Percentiles rank a stretch among this genome's conserved stretches.
Evolutionary conservation across 2,329 filamentous ascomycete genomes (phyloP).

Genomic region (Diplodia mutila): DNA sequence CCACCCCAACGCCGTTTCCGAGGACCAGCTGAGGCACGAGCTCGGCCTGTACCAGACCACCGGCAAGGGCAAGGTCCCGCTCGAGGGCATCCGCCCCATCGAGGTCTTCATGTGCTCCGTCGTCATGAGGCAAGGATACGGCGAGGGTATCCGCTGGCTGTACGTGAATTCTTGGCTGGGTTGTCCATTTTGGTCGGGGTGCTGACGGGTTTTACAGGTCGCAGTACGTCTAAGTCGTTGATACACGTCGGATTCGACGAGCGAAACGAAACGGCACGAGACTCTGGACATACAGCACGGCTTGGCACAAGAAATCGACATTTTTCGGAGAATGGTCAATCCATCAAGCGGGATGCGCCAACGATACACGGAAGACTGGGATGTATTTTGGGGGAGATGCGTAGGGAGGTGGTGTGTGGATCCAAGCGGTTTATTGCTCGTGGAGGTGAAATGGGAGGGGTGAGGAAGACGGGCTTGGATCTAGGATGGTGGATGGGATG

Average conservation of each 20-base stretch:
- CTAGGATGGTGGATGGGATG: background rate
- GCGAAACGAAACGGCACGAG: background rate
- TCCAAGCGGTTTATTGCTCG: background rate
- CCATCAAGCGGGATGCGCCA: background rate
- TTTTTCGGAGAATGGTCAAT: background rate
- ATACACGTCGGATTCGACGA: background rate
- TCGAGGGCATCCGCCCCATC: constrained; percentile 91
- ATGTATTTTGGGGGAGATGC: background rate
- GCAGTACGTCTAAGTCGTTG: constrained; percentile 18
- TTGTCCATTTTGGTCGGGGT: background rate
- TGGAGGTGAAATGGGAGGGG: background rate
- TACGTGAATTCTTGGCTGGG: background rate
- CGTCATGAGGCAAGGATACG: constrained; percentile 88
- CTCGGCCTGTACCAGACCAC: constrained; percentile 95
- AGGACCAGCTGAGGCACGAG: constrained; percentile 91
- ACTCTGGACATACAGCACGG: background rate
- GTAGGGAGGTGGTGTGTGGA: background rate
- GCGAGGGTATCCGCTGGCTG: constrained; percentile 48
- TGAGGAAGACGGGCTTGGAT: background rate
- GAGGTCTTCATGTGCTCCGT: constrained; percentile 99
- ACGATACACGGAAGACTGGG: background rate
- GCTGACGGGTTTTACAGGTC: background rate
- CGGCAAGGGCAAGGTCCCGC: constrained; percentile 90
- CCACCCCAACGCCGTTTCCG: constrained; percentile 90
- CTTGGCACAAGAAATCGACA: background rate